phyloP scores from a whole-genome alignment of 805 yeast species.

The Candida sonorensis region DNA sequence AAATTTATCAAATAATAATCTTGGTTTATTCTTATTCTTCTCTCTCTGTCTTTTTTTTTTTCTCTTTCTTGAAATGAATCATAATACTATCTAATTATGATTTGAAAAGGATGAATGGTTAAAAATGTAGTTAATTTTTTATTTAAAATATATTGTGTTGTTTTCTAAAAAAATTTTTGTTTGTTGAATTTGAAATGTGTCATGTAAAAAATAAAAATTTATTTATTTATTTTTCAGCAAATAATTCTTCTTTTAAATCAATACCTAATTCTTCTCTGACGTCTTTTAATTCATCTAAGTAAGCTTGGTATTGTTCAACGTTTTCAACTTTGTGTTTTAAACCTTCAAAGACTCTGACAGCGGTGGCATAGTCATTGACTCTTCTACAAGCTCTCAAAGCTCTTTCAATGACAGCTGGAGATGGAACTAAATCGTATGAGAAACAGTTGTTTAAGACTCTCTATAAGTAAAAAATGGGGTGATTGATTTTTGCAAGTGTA shows the following conservation, averaged over 20 bases:
- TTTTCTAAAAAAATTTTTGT: not conserved
- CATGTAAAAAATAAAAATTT: not conserved
- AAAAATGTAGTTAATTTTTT: too few species aligned
- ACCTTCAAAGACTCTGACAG: slow-evolving; percentile 97
- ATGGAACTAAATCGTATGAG: slow-evolving; percentile 97
- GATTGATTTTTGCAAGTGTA: too few species aligned
- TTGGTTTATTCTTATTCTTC: too few species aligned
- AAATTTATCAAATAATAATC: too few species aligned
- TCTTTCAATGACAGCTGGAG: slow-evolving; percentile 91
- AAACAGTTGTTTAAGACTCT: slow-evolving; percentile 97
- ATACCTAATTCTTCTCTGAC: slow-evolving; percentile 89
- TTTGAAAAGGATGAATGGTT: too few species aligned
- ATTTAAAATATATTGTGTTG: not conserved
- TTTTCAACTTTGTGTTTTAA: slow-evolving; percentile 94
- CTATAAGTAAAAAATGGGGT: too few species aligned
- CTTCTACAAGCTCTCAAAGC: slow-evolving; percentile 98
- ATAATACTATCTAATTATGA: too few species aligned
- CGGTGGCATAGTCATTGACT: slow-evolving; percentile 97
- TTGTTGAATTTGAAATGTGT: not conserved
- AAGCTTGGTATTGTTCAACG: slow-evolving; percentile 89
- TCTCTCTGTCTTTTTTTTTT: too few species aligned
- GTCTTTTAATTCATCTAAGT: slow-evolving; percentile 89
- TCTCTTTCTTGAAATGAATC: too few species aligned
- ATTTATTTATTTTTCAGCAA: slow-evolving; percentile 22
- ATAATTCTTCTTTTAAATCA: slow-evolving; percentile 87